A percentile compares a stretch with the other conserved stretches of the same genome.
phyloP scores from a whole-genome alignment of 768 basidiomycete species.

The Grammothele lineata region DNA sequence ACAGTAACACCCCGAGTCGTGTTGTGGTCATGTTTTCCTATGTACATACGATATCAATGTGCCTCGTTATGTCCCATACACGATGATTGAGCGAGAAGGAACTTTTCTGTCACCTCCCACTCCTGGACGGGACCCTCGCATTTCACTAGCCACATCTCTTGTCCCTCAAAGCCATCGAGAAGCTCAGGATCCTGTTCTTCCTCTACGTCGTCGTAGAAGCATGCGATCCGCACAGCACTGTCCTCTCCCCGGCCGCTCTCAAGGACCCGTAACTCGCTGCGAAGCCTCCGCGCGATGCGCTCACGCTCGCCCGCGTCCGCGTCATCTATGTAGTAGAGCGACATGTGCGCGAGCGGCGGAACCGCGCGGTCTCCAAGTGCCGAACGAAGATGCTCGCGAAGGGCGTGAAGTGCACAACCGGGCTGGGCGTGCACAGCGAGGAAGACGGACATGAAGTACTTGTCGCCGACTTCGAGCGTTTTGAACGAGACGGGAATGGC shows the following conservation, averaged over 20 bases:
- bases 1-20: no score
- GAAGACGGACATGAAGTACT: constrained; percentile 72
- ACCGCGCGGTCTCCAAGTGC: constrained; percentile 38
- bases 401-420: constrained; percentile 33
- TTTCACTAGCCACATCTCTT: constrained; percentile 25
- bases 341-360: constrained; percentile 67
- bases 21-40: no score
- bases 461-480: constrained; percentile 50
- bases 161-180: constrained; percentile 21
- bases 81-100: constrained; percentile 12
- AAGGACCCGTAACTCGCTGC: constrained; percentile 32
- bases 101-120: constrained; percentile 24
- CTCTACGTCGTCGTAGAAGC: constrained; percentile 6
- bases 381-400: constrained; percentile 47
- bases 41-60: no score
- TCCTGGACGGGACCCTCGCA: constrained; percentile 26
- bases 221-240: constrained; percentile 5
- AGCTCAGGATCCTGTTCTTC: constrained; percentile 6
- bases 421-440: constrained; percentile 42
- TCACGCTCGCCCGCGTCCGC: constrained; percentile 57
- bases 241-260: constrained; percentile 26
- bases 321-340: constrained; percentile 69
- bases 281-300: constrained; percentile 41
- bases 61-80: no score
- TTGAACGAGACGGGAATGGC: constrained; percentile 44